Base-by-base conservation (phyloP, 805 yeast genomes). In the Phaffomyces antillensis region DNA sequence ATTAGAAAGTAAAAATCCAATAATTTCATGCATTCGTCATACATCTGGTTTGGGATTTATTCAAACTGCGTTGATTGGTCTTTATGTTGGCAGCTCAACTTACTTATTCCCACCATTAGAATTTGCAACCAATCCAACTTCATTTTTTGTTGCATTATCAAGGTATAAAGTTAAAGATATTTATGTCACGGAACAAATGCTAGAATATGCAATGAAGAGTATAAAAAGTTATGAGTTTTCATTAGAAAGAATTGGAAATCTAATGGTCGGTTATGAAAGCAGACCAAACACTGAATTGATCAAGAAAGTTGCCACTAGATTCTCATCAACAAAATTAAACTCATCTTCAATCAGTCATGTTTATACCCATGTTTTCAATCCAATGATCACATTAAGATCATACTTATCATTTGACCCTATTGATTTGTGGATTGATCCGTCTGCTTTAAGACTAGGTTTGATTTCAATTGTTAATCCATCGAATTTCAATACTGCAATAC, bases 391-490 rank as follows among this genome's bases (percentile, higher is more conserved):
- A 0, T 75, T 96, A 1, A 70, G 98, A 42, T 87, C 96, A 2
- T 90, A 88, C 62, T 73, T 91, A 73, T 81, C 89, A 8, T 81
- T 88, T 43, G 95, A 91, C 15, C 95, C 96, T 0, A 83, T 87
- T 18, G 93, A 87, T 51, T 62, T 93, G 23, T 88, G 83, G 73
- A 70, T 93, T 42, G 98, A 93, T 58, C 89, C 96, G 0, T 71
- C 83, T 39, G 91, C 95, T 0, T 70, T 93, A 46, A 74, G 97
- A n/a, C 91, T 88, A 50, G 99, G 99, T 3, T 78, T 83, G 43
- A 75, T 93, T 3, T 79, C 85, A 18, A 73, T 86, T 24, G 90
- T 88, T 7, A 83, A 86, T 53, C 91, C 88, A 11, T 76, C 76
- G 5, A 84, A 79, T 50, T 72, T 72, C 24, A 81, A 86, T 5